phyloP scores from a whole-genome alignment of 768 basidiomycete species.

The Mycena sanguinolenta region DNA sequence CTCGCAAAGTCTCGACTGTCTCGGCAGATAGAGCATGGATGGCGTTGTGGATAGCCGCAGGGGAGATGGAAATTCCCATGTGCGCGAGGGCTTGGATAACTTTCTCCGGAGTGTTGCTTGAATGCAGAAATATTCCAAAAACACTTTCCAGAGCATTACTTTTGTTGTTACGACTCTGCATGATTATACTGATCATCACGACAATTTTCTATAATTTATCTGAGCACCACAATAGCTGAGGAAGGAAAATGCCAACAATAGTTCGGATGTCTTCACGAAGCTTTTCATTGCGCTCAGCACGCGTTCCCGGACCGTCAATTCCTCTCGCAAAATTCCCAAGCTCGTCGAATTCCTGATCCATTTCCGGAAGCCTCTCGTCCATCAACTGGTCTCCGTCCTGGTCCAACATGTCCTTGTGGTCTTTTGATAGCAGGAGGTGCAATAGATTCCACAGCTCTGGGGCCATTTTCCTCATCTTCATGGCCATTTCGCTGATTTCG shows the following conservation, averaged over 20 bases:
- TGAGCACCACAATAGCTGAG: not conserved
- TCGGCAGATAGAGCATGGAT: constrained; percentile 43
- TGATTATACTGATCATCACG: not conserved
- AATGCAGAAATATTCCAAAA: constrained; percentile 41
- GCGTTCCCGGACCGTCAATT: too few species aligned
- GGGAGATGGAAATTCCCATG: constrained; percentile 46
- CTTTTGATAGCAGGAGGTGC: constrained; percentile 15
- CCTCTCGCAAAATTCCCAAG: not conserved
- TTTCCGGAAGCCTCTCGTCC: not conserved
- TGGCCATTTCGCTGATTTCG: constrained; percentile 25
- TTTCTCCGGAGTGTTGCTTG: constrained; percentile 41
- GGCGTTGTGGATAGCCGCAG: constrained; percentile 38
- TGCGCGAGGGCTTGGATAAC: constrained; percentile 46
- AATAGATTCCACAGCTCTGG: not conserved
- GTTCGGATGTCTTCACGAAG: not conserved
- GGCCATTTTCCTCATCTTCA: constrained; percentile 12
- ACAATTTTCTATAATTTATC: not conserved
- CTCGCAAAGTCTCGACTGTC: constrained; percentile 31
- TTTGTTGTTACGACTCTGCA: constrained; percentile 23
- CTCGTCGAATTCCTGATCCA: constrained; percentile 11
- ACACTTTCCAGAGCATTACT: constrained; percentile 38
- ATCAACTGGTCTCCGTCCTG: constrained; percentile 11
- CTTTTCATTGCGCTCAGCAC: not conserved
- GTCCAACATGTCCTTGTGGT: not conserved
- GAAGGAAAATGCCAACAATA: not conserved